These are phyloP conservation scores for Agrocybe chaxingu DNA, from an alignment of 768 basidiomycete genomes.

Conservation along the genomic window DNA sequence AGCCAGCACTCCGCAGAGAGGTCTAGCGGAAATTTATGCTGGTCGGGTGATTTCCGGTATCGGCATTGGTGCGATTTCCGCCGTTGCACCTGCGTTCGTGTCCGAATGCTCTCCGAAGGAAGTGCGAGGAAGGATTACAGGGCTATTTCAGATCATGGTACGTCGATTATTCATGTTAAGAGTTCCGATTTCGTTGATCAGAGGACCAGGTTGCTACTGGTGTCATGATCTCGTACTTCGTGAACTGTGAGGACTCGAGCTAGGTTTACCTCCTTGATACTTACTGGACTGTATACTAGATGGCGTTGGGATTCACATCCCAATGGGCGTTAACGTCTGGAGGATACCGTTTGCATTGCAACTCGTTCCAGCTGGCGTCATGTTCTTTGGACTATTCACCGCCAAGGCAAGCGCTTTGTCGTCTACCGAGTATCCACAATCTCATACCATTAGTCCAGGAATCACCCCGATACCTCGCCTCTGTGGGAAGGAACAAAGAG, in stretches of 20 bases:
- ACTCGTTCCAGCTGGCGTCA: slow-evolving; percentile 70
- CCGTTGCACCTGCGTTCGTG: slow-evolving; percentile 84
- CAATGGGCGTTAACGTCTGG: slow-evolving; percentile 52
- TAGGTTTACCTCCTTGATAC: no score
- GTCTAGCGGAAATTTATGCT: slow-evolving; percentile 69
- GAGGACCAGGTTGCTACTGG: slow-evolving; percentile 57
- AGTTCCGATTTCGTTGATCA: not conserved
- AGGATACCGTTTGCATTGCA: slow-evolving; percentile 76
- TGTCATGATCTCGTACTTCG: slow-evolving; percentile 83
- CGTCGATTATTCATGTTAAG: not conserved
- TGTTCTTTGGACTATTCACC: slow-evolving; percentile 64
- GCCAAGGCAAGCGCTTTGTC: slow-evolving; percentile 39
- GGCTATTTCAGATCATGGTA: slow-evolving; percentile 84
- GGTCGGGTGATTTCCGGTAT: slow-evolving; percentile 80
- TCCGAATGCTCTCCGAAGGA: slow-evolving; percentile 87
- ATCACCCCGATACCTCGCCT: slow-evolving; percentile 76
- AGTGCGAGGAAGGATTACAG: slow-evolving; percentile 82
- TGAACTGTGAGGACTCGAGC: slow-evolving; percentile 53
- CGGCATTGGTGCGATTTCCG: slow-evolving; percentile 79
- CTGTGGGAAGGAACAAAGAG: slow-evolving; percentile 52
- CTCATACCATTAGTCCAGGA: slow-evolving; percentile 36
- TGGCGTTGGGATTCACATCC: slow-evolving; percentile 56
- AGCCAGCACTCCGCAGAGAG: slow-evolving; percentile 48
- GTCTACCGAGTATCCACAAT: not conserved
- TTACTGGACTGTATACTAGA: slow-evolving; percentile 29